Conservation (phyloP, 306 rosid genomes). For the Rosa lucieae region DNA sequence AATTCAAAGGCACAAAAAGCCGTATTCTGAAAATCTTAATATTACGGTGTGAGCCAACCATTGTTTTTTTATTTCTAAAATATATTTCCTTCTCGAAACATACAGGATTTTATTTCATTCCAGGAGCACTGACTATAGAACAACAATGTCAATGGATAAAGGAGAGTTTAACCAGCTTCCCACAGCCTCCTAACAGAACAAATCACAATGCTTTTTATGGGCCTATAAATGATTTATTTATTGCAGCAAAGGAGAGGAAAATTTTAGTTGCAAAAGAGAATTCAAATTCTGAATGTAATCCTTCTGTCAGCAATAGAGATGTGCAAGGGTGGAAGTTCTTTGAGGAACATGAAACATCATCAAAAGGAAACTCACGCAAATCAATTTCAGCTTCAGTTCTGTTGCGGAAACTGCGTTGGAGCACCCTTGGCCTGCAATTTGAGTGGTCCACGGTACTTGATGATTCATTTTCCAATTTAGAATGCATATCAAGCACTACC, state of each 20-base stretch:
- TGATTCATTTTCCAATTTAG: neutral
- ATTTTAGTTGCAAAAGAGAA: constrained; percentile 43
- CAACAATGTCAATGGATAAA: constrained; percentile 71
- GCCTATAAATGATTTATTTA: constrained; percentile 50
- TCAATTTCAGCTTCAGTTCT: constrained; percentile 58
- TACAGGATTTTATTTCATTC: constrained; percentile 83
- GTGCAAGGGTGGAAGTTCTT: constrained; percentile 49
- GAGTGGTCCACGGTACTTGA: constrained; percentile 86
- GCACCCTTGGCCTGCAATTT: constrained; percentile 91
- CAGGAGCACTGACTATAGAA: constrained; percentile 60
- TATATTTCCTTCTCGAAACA: neutral
- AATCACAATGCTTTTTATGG: constrained; percentile 91
- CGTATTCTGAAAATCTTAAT: neutral
- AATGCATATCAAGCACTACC: neutral
- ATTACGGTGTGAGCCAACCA: neutral
- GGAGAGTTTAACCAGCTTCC: constrained; percentile 76
- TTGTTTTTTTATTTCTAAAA: neutral
- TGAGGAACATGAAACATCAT: constrained; percentile 38
- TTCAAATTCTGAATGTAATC: constrained; percentile 28
- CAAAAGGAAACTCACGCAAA: constrained; percentile 42
- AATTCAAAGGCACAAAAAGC: neutral
- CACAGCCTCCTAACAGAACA: constrained; percentile 92
- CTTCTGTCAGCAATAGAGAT: constrained; percentile 26
- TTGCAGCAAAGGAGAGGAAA: constrained; percentile 64
- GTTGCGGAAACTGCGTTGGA: constrained; percentile 86